Conservation (phyloP, 208 protist genomes). For the Wallacemonas sp. region DNA sequence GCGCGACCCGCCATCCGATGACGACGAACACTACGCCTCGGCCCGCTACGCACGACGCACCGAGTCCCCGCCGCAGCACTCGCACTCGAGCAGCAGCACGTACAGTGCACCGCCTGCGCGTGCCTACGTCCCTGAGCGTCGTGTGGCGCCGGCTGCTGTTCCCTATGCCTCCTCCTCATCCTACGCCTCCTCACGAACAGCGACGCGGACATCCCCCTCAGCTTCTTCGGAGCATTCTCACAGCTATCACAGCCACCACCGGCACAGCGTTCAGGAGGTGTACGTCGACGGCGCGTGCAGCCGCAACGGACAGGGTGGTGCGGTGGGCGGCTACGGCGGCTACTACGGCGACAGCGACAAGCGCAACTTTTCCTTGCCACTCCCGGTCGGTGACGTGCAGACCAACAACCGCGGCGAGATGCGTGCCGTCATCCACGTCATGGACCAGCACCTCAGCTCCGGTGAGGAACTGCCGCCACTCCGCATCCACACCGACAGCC, state of each 20-base stretch:
- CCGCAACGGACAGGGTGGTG: constrained; percentile 50
- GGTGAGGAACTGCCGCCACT: constrained; percentile 35
- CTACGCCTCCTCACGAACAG: not conserved
- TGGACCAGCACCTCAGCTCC: constrained; percentile 32
- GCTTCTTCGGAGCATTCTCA: not conserved
- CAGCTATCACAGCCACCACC: not conserved
- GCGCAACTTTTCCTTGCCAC: constrained; percentile 68
- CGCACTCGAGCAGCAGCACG: too few species aligned
- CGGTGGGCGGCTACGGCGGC: constrained; percentile 77
- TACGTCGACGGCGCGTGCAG: constrained; percentile 88
- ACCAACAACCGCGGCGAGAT: constrained; percentile 89
- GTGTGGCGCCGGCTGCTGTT: not conserved
- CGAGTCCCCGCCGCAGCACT: not conserved
- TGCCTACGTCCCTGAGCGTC: not conserved
- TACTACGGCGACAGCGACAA: constrained; percentile 58
- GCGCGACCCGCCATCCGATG: not conserved
- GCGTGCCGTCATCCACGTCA: constrained; percentile 69
- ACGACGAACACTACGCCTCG: not conserved
- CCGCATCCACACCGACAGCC: constrained; percentile 75
- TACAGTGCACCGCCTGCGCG: not conserved
- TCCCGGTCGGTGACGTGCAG: constrained; percentile 57
- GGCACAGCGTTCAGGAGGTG: constrained; percentile 29
- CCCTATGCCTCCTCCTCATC: not conserved
- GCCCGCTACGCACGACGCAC: not conserved
- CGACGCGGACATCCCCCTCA: not conserved